These are phyloP conservation scores for Orbilia ellipsospora DNA, from an alignment of 2,329 filamentous ascomycete species.

Conservation along the genomic window DNA sequence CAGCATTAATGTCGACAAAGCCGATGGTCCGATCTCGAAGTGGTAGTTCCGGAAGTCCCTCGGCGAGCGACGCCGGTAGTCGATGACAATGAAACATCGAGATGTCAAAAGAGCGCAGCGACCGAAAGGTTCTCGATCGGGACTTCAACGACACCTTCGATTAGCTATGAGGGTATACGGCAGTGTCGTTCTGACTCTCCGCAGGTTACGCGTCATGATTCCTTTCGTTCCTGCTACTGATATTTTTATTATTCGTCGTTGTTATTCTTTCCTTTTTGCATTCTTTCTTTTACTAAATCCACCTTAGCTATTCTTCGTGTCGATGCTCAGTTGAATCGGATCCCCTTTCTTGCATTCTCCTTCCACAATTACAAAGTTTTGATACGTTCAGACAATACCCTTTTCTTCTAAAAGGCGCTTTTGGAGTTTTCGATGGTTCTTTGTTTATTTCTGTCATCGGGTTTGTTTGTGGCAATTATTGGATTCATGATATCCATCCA, in stretches of 20 bases:
- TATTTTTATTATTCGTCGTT: not conserved
- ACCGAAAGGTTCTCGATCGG: no score
- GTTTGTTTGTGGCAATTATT: not conserved
- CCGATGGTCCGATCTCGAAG: slow-evolving; percentile 48
- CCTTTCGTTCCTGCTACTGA: not conserved
- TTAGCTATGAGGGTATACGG: no score
- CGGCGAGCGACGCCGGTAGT: slow-evolving; percentile 47
- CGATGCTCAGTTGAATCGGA: not conserved
- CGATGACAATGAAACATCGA: slow-evolving; percentile 4
- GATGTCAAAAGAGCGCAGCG: no score
- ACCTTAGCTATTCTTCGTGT: not conserved
- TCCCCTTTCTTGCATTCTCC: not conserved
- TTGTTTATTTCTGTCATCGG: slow-evolving; percentile 19
- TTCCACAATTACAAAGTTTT: slow-evolving; percentile 20
- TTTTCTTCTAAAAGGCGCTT: slow-evolving; percentile 32
- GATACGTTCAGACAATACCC: slow-evolving; percentile 31
- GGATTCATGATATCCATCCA: not conserved
- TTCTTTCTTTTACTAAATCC: slow-evolving; percentile 15
- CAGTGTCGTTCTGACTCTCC: no score
- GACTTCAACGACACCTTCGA: no score
- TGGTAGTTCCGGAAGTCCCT: slow-evolving; percentile 46
- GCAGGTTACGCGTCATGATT: not conserved
- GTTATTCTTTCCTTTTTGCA: not conserved
- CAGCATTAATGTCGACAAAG: slow-evolving; percentile 71
- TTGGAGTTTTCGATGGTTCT: slow-evolving; percentile 9